Base-by-base conservation (phyloP, 1,284 basidiomycete genomes). In the Fomitiporia mediterranea region DNA sequence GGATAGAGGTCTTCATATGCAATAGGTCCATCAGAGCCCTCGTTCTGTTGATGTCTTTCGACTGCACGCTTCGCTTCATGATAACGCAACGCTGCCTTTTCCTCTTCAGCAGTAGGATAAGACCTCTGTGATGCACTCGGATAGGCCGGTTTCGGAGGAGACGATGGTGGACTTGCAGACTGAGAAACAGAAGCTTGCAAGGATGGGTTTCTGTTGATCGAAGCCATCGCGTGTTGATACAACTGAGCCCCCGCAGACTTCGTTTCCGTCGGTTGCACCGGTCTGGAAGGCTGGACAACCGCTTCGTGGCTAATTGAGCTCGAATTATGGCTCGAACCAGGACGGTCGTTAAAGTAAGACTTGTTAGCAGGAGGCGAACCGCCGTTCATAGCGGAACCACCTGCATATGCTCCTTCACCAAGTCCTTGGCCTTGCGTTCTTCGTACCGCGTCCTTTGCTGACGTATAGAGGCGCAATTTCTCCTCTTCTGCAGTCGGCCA, bases 41-140 rank as follows among this genome's bases (percentile, higher is more conserved):
- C 68, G 0, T 64, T 61, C 46, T 66, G 66, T 56, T 81, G 77
- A 39, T 68, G 76, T 17, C 80, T 76, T 48, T 80, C 79, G 4
- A 89, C 89, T 2, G 88, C 87, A 46, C 72, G 73, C 65, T 81
- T 86, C 0, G 88, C 89, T 50, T 86, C 78, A 38, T 85, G 75
- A 64, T 88, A 91, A 51, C 82, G 75, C 56, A 89, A 66, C 32
- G 83, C 83, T 4, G 80, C 84, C 65, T 90, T 90, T 69, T 82
- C 80, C 59, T 79, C 74, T 73, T 74, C 74, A 0, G 76, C 74
- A 21, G 76, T 70, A 1, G 68, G 70, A 56, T 64, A 64, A 55
- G 57, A 13, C 48, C 52, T 30, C 50, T 54, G 55, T 1, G 60
- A 47, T 7, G 43, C 39, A 64, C 25, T 60, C 55, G 23, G 50